Evolutionary conservation across 75 land plant species (phyloP).

Genomic region (Selaginella tamariscina): DNA sequence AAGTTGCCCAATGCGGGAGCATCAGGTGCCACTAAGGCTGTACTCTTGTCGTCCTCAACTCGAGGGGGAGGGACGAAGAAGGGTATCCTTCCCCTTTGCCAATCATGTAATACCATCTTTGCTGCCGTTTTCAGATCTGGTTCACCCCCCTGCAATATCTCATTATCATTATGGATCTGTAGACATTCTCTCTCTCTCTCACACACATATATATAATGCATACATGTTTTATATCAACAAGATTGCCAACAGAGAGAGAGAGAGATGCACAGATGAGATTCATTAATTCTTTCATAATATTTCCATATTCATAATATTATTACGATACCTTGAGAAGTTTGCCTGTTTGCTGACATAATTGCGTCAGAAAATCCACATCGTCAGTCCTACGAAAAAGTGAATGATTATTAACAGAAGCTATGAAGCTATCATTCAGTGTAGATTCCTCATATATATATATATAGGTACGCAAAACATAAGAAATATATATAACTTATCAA

Average conservation of each 20-base stretch:
- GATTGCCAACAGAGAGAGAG: background rate
- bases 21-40: no score
- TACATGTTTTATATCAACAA: background rate
- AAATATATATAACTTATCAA: background rate
- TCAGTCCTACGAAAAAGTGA: conserved; percentile 40
- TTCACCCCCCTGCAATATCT: conserved; percentile 69
- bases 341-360: conserved; percentile 66
- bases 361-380: conserved; percentile 73
- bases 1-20: conserved; percentile 54
- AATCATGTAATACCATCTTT: conserved; percentile 92
- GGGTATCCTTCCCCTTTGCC: conserved; percentile 91
- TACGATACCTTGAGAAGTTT: conserved; percentile 70
- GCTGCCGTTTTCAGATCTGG: conserved; percentile 83
- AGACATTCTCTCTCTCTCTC: background rate
- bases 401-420: background rate
- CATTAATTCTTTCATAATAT: background rate
- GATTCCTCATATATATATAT: background rate
- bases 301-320: no score
- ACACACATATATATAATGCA: background rate
- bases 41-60: conserved; percentile 25
- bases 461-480: background rate
- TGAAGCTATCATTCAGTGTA: background rate
- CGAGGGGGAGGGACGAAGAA: conserved; percentile 82
- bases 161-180: background rate
- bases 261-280: background rate